Base-by-base conservation (phyloP, 768 basidiomycete species). In the Lentinus brumalis region DNA sequence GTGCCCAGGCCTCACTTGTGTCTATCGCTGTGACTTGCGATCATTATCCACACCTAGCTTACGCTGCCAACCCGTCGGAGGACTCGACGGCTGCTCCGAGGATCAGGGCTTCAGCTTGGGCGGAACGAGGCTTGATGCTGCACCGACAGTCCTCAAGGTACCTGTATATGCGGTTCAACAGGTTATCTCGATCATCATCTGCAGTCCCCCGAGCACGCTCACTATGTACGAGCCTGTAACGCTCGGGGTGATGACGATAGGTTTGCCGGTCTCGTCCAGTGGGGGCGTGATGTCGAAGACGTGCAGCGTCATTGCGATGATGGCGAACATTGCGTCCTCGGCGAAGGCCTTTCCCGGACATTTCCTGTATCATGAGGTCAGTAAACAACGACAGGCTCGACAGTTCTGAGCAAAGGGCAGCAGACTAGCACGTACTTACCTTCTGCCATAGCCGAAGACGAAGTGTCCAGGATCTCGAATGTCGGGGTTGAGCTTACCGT, bases 121-220 rank as follows among this genome's bases (percentile, higher is more conserved):
- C 58, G 46, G 66, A 69, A 2, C 72, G 62, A 14, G 72, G 72
- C 47, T 55, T 66, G 41, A 74, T 62, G 32, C 61, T 46, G 45
- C 70, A 73, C 12, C 35, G 26, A 50, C 58, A 65, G 4, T 50
- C 42, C 12, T 16, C 38, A 4, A 57, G 61, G 44, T 55, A 50
- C 18, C 61, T 63, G 41, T 10, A 14, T n/a, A 5, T 5, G 9
- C 32, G 29, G 2, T 11, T n/a, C 5, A 10, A n/a, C 41, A 42
- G 16, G 40, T 10, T 10, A 16, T 1, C 40, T 40, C 11, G 40
- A 12, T 5, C 21, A 26, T 26, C 21, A 26, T 26, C 21, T 26
- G 21, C 21, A 26, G 21, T 26, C 21, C 21, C 21, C 21, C 21
- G 21, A 26, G 21, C 21, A 26, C 21, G 21, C 2, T 26, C 21